Conservation (phyloP, 176 grass and related monocot species). For the Cymbopogon citratus region DNA sequence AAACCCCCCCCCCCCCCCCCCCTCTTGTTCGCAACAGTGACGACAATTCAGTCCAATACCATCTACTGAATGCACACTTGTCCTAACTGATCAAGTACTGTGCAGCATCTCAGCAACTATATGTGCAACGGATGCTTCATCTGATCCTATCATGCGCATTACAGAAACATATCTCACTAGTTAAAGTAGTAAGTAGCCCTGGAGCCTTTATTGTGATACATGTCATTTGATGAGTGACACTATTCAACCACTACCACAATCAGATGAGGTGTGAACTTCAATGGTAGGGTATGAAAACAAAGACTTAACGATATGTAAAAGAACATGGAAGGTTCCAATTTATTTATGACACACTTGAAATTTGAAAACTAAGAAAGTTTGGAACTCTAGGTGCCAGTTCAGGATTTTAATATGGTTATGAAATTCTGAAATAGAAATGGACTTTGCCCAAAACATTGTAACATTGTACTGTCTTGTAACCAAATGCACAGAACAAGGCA, state of each 20-base stretch:
- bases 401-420: neutral
- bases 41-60: neutral
- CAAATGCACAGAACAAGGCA: neutral
- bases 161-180: conserved; percentile 10
- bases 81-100: conserved; percentile 2
- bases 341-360: neutral
- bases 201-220: neutral
- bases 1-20: no score
- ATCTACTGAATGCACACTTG: conserved; percentile 23
- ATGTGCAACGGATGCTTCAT: neutral
- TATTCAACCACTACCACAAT: conserved; percentile 7
- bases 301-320: neutral
- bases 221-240: neutral
- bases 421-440: neutral
- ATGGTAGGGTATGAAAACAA: neutral
- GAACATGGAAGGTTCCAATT: neutral
- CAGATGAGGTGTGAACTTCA: neutral
- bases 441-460: neutral
- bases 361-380: neutral
- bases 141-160: neutral
- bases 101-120: neutral
- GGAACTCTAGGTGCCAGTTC: neutral
- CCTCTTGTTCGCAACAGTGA: neutral
- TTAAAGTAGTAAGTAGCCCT: neutral
- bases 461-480: neutral